Base-by-base conservation (phyloP, 106 monocot species). In the Posidonia australis region DNA sequence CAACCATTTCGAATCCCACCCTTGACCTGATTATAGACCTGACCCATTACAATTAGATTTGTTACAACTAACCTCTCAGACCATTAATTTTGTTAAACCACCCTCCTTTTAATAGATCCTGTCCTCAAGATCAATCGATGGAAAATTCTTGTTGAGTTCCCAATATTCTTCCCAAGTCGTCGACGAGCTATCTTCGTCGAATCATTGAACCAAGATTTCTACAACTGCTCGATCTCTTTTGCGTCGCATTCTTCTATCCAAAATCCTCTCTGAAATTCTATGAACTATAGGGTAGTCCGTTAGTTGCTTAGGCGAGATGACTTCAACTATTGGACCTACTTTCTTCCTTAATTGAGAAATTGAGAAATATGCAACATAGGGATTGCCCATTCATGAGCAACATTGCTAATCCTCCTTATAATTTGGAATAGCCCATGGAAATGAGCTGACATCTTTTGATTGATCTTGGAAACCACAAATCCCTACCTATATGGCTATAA, bases 401-500 rank as follows among this genome's bases (percentile, higher is more conserved):
- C 20, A 0, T 17, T 19, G 1, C 74, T 42, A 13, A 74, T 36
- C 21, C 20, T 14, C 22, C 59, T 32, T 0, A 44, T 1, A 16
- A 74, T n/a, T 1, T 14, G 13, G 32, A 20, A 67, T 0, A 61
- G 68, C 0, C 75, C 68, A 61, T 60, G 68, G 1, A n/a, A 10
- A 75, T 0, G 6, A 0, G 6, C 60, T 0, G 1, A 3, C 24
- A 1, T 52, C 10, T 21, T 75, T 75, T 13, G 42, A 19, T 5
- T 41, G 20, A 0, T n/a, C n/a, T 10, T 17, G 0, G 1, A 7
- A 0, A 5, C 5, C 0, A 68, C 43, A 0, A 14, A 30, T 0
- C n/a, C 9, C 17, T 69, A 63, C 11, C n/a, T 19, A 13, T 76
- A 76, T 41, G 61, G 69, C 1, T 76, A 62, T 1, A 76, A 23